Evolutionary conservation across 2,329 filamentous ascomycete species (phyloP).

Genomic region (Scortechinia acanthostroma): DNA sequence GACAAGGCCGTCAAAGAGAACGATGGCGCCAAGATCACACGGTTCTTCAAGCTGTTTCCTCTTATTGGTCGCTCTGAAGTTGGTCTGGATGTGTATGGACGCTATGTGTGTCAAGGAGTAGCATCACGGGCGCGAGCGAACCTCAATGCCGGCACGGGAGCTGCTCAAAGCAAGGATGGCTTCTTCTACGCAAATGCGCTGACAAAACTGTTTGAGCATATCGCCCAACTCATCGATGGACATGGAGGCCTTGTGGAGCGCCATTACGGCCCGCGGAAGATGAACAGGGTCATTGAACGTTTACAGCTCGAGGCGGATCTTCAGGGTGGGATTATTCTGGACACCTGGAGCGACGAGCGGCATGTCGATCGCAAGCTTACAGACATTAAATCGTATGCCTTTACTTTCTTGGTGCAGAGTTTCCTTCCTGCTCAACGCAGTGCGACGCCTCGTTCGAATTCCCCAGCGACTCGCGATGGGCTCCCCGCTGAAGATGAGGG

Average conservation of each 20-base stretch:
- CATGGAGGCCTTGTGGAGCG: constrained; percentile 86
- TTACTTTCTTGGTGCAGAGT: constrained; percentile 92
- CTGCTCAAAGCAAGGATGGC: constrained; percentile 60
- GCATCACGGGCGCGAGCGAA: constrained; percentile 75
- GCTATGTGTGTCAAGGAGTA: constrained; percentile 92
- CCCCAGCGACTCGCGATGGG: constrained; percentile 52
- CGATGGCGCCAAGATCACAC: constrained; percentile 83
- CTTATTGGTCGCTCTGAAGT: constrained; percentile 83
- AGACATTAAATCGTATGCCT: constrained; percentile 95
- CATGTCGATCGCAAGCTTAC: constrained; percentile 78
- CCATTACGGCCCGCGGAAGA: constrained; percentile 87
- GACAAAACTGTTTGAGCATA: constrained; percentile 91
- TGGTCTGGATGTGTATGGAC: constrained; percentile 87
- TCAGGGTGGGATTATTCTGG: constrained; percentile 89
- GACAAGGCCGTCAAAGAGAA: constrained; percentile 80
- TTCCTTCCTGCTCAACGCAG: constrained; percentile 70
- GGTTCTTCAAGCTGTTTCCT: constrained; percentile 97
- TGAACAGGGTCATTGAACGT: constrained; percentile 87
- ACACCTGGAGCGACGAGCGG: constrained; percentile 90
- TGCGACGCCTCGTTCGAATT: constrained; percentile 65
- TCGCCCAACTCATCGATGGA: constrained; percentile 89
- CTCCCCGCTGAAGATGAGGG: constrained; percentile 75
- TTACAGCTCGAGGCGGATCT: constrained; percentile 92
- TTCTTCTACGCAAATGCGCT: constrained; percentile 89
- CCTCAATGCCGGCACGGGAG: constrained; percentile 61